Percentiles rank a stretch among this genome's conserved stretches.
These are phyloP conservation scores for Penicillium daleae DNA, from an alignment of 495 filamentous ascomycete species.

Conservation along the genomic window DNA sequence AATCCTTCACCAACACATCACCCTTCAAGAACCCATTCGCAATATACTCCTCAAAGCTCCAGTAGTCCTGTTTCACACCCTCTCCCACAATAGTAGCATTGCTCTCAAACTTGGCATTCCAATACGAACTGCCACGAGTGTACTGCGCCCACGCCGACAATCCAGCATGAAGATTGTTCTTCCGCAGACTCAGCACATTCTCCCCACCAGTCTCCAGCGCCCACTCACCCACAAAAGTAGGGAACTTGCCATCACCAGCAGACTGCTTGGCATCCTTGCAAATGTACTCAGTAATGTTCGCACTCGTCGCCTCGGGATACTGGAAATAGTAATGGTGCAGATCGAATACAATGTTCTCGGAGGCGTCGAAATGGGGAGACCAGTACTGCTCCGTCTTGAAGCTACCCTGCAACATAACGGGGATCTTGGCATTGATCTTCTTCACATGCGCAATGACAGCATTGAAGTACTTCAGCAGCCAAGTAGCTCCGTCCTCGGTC, in stretches of 20 bases:
- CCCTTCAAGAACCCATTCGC: conserved; percentile 15
- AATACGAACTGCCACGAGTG: conserved; percentile 31
- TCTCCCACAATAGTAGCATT: conserved; percentile 27
- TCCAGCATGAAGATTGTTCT: conserved; percentile 28
- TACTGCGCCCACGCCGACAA: conserved; percentile 27
- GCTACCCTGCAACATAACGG: conserved; percentile 37
- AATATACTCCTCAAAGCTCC: conserved; percentile 31
- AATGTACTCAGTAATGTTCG: conserved; percentile 28
- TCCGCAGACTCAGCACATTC: conserved; percentile 31
- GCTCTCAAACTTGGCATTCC: conserved; percentile 33
- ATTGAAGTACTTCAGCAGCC: conserved; percentile 34
- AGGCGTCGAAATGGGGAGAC: conserved; percentile 22
- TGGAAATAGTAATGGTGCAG: conserved; percentile 38
- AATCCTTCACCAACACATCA: neutral
- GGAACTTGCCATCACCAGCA: conserved; percentile 34
- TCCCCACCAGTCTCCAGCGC: conserved; percentile 28
- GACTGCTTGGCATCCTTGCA: conserved; percentile 24
- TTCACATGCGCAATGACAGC: conserved; percentile 28
- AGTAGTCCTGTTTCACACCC: conserved; percentile 34
- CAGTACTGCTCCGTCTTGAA: conserved; percentile 34
- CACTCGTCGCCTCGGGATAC: conserved; percentile 27
- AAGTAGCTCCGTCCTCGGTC: conserved; percentile 28
- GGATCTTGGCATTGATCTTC: conserved; percentile 24
- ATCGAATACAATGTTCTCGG: conserved; percentile 37
- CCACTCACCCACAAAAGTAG: conserved; percentile 39